Base-by-base conservation (phyloP, 2,329 filamentous ascomycete genomes). In the Colletotrichum higginsianum region DNA sequence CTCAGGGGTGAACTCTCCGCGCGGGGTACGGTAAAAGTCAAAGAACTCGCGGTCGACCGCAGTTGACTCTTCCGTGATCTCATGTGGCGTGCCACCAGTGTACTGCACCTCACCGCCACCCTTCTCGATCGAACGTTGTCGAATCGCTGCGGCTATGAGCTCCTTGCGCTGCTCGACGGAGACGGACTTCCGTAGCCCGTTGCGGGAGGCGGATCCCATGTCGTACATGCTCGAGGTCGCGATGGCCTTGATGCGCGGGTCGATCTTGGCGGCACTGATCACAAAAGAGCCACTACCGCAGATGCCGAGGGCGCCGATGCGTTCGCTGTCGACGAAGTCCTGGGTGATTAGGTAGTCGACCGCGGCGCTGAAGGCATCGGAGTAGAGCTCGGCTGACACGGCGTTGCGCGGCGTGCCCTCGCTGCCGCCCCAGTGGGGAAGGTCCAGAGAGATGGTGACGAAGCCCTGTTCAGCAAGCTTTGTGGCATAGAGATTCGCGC, bases 211-310 rank as follows among this genome's bases (percentile, higher is more conserved):
- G 2, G 58, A 44, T 9, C 68, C 68, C 64, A 72, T 72, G 46
- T 67, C 68, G 47, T 72, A 72, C 68, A 72, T 72, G 52, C 68
- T 72, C 4, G 64, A n/a, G 1, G 78, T 75, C 1, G 73, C 75
- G 12, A 75, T 75, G 65, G 68, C 68, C 52, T 67, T 67, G 23
- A 79, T 63, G 8, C 77, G 79, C 0, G 75, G 64, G 72, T 78
- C 72, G 18, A 81, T 77, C 68, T 82, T 81, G 3, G 81, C 80
- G 0, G 81, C 81, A 66, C 79, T 79, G 72, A 82, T 78, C 11
- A 79, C 63, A 50, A 76, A 80, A 6, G 73, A 75, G 35, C 78
- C 79, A 49, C 78, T 79, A 44, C 76, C 78, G 49, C 79, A 80
- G 61, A 80, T 78, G 15, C 78, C 78, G 16, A 80, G 57, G 23